phyloP scores from a whole-genome alignment of 2,329 filamentous ascomycete species.

The Aureobasidium namibiae region DNA sequence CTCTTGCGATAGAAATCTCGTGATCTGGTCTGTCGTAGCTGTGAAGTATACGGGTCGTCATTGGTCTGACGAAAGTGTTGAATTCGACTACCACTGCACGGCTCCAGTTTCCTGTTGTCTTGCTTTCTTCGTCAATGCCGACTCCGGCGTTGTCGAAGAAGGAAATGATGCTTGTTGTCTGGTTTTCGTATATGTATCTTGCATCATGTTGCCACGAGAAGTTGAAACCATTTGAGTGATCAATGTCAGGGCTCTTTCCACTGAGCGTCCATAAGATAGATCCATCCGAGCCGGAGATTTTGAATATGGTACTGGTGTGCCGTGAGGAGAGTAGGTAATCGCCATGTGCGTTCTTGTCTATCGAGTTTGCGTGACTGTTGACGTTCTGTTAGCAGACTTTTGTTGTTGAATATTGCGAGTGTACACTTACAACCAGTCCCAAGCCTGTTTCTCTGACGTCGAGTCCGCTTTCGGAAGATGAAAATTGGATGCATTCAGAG shows the following conservation, averaged over 20 bases:
- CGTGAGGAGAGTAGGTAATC: slow-evolving; percentile 33
- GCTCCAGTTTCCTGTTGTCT: neutral
- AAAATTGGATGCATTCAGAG: slow-evolving; percentile 24
- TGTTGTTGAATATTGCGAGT: neutral
- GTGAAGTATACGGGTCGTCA: neutral
- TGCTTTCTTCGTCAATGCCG: neutral
- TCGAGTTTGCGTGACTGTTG: slow-evolving; percentile 30
- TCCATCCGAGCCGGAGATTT: slow-evolving; percentile 28
- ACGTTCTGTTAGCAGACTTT: neutral
- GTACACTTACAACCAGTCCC: slow-evolving; percentile 15
- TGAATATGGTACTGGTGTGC: slow-evolving; percentile 31
- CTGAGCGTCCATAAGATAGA: slow-evolving; percentile 31
- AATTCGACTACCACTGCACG: slow-evolving; percentile 8
- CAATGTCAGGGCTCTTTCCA: slow-evolving; percentile 24
- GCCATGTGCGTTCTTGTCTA: slow-evolving; percentile 30
- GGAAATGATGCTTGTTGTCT: slow-evolving; percentile 4
- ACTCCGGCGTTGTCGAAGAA: slow-evolving; percentile 12
- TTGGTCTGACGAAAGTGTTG: neutral
- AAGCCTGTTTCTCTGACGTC: slow-evolving; percentile 1
- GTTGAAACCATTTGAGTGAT: slow-evolving; percentile 20
- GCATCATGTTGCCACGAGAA: slow-evolving; percentile 33
- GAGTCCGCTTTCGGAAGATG: neutral
- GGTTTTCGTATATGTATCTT: slow-evolving; percentile 18
- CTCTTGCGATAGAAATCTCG: slow-evolving; percentile 23
- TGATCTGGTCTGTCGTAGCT: slow-evolving; percentile 28